Evolutionary conservation across 2,329 filamentous ascomycete genomes (phyloP).

Genomic region (Verticillium klebahnii): DNA sequence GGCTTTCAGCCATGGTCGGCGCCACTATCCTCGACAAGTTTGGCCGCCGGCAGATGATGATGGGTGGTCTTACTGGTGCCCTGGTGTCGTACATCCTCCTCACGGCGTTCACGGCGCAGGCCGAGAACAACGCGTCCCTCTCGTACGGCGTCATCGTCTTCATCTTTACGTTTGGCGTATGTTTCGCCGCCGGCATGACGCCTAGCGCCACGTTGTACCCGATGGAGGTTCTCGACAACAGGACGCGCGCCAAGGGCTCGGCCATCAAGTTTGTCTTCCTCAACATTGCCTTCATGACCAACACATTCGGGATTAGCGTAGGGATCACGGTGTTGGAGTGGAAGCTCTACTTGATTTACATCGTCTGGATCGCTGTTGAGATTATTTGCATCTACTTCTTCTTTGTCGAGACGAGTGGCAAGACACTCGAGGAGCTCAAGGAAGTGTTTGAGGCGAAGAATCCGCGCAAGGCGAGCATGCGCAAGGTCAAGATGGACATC

Average conservation of each 20-base stretch:
- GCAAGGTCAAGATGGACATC: slow-evolving; percentile 18
- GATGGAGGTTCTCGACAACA: slow-evolving; percentile 33
- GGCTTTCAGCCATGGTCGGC: slow-evolving; percentile 27
- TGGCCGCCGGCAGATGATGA: slow-evolving; percentile 31
- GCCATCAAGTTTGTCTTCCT: slow-evolving; percentile 34
- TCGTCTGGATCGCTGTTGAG: slow-evolving; percentile 14
- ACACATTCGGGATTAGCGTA: slow-evolving; percentile 42
- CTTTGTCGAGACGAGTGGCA: slow-evolving; percentile 72
- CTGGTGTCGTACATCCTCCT: slow-evolving; percentile 18
- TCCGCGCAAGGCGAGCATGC: slow-evolving; percentile 20
- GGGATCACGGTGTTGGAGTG: slow-evolving; percentile 30
- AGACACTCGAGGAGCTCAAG: slow-evolving; percentile 60
- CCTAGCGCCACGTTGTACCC: slow-evolving; percentile 33
- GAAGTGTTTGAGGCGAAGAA: slow-evolving; percentile 17
- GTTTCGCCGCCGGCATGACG: slow-evolving; percentile 31
- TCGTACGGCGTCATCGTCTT: slow-evolving; percentile 34
- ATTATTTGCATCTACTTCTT: slow-evolving; percentile 64
- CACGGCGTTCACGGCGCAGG: slow-evolving; percentile 28
- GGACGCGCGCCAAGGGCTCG: slow-evolving; percentile 34
- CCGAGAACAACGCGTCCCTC: slow-evolving; percentile 21
- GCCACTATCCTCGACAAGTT: slow-evolving; percentile 35
- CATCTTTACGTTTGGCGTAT: slow-evolving; percentile 32
- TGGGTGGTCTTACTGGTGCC: not conserved
- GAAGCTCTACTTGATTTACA: slow-evolving; percentile 15
- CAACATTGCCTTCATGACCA: slow-evolving; percentile 38